phyloP scores from a whole-genome alignment of 2,329 filamentous ascomycete genomes.

The Verticillium nubilum region DNA sequence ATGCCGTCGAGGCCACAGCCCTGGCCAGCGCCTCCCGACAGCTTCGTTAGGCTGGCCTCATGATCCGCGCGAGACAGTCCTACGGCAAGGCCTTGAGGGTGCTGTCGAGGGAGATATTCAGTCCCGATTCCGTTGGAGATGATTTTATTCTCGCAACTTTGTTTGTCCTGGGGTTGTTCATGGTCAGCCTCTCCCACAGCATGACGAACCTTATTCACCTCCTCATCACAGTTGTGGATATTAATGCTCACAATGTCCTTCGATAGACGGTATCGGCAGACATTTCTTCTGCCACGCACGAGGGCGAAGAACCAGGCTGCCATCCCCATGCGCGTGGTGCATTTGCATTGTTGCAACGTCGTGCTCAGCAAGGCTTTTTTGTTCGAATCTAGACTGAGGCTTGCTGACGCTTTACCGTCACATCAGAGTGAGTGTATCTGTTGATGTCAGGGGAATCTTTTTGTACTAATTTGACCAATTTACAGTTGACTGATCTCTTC shows the following conservation, averaged over 20 bases:
- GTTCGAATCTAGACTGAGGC: conserved; percentile 5
- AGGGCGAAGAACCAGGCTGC: not conserved
- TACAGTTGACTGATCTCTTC: conserved; percentile 6
- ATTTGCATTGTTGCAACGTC: conserved; percentile 6
- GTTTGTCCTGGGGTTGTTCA: conserved; percentile 7
- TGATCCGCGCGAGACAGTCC: conserved; percentile 1
- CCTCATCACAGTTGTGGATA: not conserved
- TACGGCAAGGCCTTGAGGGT: conserved; percentile 5
- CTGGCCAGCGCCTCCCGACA: conserved; percentile 5
- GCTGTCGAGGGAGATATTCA: not conserved
- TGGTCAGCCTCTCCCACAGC: not conserved
- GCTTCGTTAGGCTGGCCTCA: conserved; percentile 3
- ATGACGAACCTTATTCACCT: not conserved
- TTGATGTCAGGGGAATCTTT: too few relatives aligned
- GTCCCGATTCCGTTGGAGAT: not conserved
- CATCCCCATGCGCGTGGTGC: conserved; percentile 4
- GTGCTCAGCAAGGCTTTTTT: conserved; percentile 3
- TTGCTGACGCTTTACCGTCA: conserved; percentile 6
- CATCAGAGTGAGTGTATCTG: not conserved
- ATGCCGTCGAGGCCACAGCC: conserved; percentile 7
- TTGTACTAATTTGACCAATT: not conserved
- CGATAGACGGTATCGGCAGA: not conserved
- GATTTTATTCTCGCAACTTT: conserved; percentile 5
- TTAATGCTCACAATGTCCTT: not conserved
- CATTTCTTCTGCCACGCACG: not conserved